Evolutionary conservation across 2,329 filamentous ascomycete species (phyloP).

Genomic region (Colletotrichum liriopes): DNA sequence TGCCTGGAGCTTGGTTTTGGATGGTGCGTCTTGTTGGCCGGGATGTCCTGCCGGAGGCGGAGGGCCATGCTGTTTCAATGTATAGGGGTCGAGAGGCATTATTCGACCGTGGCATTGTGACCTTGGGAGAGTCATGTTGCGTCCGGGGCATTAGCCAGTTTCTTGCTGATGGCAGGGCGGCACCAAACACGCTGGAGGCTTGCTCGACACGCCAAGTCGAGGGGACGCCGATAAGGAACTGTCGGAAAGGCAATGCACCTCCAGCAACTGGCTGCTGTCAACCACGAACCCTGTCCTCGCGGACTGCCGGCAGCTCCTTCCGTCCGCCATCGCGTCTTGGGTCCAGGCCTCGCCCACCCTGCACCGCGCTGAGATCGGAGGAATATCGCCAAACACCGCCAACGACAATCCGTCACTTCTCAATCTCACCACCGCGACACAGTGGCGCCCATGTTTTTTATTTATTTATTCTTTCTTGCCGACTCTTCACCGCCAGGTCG

Average conservation of each 20-base stretch:
- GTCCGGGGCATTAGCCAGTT: constrained; percentile 1
- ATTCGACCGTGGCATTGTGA: constrained; percentile 2
- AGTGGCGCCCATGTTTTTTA: background rate
- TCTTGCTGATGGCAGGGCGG: background rate
- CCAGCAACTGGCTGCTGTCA: background rate
- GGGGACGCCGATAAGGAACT: background rate
- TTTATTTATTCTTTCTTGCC: background rate
- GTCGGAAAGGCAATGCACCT: background rate
- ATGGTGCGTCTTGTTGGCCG: background rate
- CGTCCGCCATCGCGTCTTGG: constrained; percentile 9
- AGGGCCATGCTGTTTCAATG: background rate
- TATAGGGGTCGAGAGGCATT: constrained; percentile 7
- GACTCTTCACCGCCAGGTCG: constrained; percentile 29
- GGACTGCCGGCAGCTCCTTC: constrained; percentile 31
- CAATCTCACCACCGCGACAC: constrained; percentile 35
- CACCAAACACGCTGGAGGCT: background rate
- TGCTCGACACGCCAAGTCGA: background rate
- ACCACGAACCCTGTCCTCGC: constrained; percentile 10
- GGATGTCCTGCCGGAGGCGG: background rate
- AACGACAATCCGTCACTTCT: constrained; percentile 23
- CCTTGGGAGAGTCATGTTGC: background rate
- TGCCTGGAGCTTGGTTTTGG: background rate
- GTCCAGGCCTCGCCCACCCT: constrained; percentile 15
- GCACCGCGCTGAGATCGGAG: constrained; percentile 24
- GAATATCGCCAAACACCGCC: constrained; percentile 18